Conservation (phyloP, 805 yeast genomes). For the Zygoascus ofunaensis region DNA sequence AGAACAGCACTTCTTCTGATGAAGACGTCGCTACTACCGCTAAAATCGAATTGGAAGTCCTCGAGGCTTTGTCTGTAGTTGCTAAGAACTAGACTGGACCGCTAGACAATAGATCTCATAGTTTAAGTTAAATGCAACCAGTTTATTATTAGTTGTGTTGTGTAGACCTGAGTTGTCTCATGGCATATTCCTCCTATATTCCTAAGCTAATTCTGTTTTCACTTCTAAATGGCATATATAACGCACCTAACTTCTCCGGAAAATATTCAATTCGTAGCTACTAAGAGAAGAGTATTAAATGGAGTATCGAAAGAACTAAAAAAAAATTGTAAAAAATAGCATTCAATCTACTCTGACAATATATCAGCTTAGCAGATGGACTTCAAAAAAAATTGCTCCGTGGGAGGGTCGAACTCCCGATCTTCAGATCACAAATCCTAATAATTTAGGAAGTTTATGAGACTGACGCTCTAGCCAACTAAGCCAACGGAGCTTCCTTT, state of each 20-base stretch:
- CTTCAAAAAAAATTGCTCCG: constrained; percentile 21
- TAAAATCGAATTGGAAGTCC: constrained; percentile 87
- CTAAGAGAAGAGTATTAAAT: too few species aligned
- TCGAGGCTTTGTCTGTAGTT: constrained; percentile 83
- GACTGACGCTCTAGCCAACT: constrained; percentile 25
- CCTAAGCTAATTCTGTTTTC: too few species aligned
- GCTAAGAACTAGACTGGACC: constrained; percentile 42
- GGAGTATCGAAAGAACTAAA: too few species aligned
- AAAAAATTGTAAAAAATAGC: too few species aligned
- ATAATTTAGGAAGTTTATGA: constrained; percentile 14
- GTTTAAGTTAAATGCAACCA: not conserved
- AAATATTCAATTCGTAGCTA: too few species aligned
- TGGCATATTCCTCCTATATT: too few species aligned
- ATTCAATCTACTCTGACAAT: too few species aligned
- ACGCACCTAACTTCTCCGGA: too few species aligned
- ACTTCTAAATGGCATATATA: too few species aligned
- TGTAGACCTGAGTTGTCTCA: too few species aligned
- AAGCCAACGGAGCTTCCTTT: constrained; percentile 21
- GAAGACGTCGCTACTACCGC: constrained; percentile 91
- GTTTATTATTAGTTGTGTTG: not conserved
- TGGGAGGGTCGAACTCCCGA: constrained; percentile 29
- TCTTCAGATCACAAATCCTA: constrained; percentile 23
- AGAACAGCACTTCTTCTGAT: constrained; percentile 71
- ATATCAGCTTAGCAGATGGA: too few species aligned
- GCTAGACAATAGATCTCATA: not conserved